Conservation (phyloP, 768 basidiomycete species). For the Serendipita sp. region DNA sequence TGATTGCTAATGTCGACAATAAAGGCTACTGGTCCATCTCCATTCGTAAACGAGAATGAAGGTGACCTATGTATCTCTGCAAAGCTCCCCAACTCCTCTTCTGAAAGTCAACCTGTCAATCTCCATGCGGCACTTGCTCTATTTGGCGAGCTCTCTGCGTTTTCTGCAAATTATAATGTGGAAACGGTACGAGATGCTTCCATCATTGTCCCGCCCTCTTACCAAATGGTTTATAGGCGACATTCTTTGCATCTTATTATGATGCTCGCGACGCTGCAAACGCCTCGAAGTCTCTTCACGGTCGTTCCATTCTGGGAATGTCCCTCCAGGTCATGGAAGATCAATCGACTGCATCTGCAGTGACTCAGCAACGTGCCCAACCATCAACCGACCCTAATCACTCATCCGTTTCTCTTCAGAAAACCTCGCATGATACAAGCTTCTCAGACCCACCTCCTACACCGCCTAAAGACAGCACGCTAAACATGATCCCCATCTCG, state of each 20-base stretch:
- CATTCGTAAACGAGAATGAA: slow-evolving; percentile 35
- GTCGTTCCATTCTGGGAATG: slow-evolving; percentile 34
- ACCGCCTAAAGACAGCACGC: too few species aligned
- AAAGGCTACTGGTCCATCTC: slow-evolving; percentile 40
- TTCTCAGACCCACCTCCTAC: too few species aligned
- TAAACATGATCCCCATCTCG: slow-evolving; percentile 11
- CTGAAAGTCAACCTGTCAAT: slow-evolving; percentile 10
- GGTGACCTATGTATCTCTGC: slow-evolving; percentile 36
- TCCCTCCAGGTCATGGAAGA: slow-evolving; percentile 24
- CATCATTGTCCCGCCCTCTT: not conserved
- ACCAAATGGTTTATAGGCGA: slow-evolving; percentile 13
- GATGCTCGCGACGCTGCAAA: slow-evolving; percentile 41
- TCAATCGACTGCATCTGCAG: too few species aligned
- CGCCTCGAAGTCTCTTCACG: slow-evolving; percentile 36
- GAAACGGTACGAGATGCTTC: not conserved
- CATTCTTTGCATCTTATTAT: slow-evolving; percentile 50
- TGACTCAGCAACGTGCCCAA: too few species aligned
- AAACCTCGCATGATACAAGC: too few species aligned
- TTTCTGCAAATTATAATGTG: not conserved
- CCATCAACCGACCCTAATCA: too few species aligned
- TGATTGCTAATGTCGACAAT: slow-evolving; percentile 9
- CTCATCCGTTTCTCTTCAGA: too few species aligned
- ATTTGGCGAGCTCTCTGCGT: slow-evolving; percentile 19
- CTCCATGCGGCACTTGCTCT: slow-evolving; percentile 18
- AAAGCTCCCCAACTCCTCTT: slow-evolving; percentile 12